These are phyloP conservation scores for Thelephora ganbajun DNA, from an alignment of 768 basidiomycete genomes.

Conservation along the genomic window DNA sequence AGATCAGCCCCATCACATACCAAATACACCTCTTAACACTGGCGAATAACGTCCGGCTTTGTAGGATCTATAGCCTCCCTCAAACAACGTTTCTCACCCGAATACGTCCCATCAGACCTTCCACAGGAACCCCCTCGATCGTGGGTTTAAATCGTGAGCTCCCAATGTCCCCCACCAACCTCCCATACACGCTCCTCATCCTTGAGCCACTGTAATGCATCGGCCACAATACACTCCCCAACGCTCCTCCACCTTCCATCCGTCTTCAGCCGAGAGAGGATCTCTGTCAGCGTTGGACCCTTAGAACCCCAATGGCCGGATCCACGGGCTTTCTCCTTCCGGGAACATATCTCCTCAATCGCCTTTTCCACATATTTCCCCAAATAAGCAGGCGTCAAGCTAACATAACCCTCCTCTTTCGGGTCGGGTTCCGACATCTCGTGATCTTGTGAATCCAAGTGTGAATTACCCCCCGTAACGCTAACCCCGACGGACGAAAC, in stretches of 20 bases:
- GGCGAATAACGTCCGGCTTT: too few relatives aligned
- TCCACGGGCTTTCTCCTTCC: conserved; percentile 7
- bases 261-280: conserved; percentile 29
- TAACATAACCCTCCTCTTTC: conserved; percentile 54
- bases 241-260: conserved; percentile 58
- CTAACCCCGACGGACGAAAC: background rate
- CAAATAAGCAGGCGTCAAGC: conserved; percentile 40
- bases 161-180: conserved; percentile 22
- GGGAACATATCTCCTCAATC: conserved; percentile 22
- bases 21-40: too few relatives aligned
- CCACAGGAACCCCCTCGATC: too few relatives aligned
- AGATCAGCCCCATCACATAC: too few relatives aligned
- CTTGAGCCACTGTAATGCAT: conserved; percentile 37
- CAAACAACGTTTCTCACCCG: too few relatives aligned
- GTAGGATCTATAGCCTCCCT: too few relatives aligned
- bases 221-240: conserved; percentile 50
- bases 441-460: conserved; percentile 21
- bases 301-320: conserved; percentile 11
- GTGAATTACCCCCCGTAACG: background rate
- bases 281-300: conserved; percentile 28
- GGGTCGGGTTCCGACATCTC: conserved; percentile 46
- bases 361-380: conserved; percentile 31
- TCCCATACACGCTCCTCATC: conserved; percentile 20
- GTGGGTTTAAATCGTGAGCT: conserved; percentile 10
- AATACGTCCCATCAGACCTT: too few relatives aligned